These are phyloP conservation scores for Onygena corvina DNA, from an alignment of 2,329 filamentous ascomycete species.

Conservation along the genomic window DNA sequence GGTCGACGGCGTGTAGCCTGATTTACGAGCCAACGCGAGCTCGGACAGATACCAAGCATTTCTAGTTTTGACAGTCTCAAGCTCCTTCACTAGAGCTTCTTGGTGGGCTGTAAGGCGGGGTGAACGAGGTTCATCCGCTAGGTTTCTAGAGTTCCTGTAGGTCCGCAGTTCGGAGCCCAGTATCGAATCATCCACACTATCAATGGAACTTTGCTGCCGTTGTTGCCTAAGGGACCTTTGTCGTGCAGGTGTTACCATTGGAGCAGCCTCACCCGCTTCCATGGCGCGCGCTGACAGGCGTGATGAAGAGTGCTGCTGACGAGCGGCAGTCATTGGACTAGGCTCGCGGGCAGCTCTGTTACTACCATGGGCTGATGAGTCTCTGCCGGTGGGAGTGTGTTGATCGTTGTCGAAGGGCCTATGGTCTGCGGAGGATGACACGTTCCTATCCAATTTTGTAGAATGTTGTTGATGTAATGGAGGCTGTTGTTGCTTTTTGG, in stretches of 20 bases:
- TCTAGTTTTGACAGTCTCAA: slow-evolving; percentile 69
- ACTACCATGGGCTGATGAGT: slow-evolving; percentile 28
- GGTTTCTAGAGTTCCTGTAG: slow-evolving; percentile 31
- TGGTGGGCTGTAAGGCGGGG: slow-evolving; percentile 36
- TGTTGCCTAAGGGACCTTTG: slow-evolving; percentile 46
- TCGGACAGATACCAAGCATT: slow-evolving; percentile 98
- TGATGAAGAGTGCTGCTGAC: slow-evolving; percentile 41
- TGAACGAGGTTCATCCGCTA: slow-evolving; percentile 35
- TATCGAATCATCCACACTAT: slow-evolving; percentile 51
- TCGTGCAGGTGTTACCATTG: slow-evolving; percentile 33
- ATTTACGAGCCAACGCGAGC: slow-evolving; percentile 77
- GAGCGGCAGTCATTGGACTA: slow-evolving; percentile 42
- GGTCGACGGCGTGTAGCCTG: slow-evolving; percentile 59
- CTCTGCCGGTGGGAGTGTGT: slow-evolving; percentile 36
- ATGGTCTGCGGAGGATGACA: slow-evolving; percentile 35
- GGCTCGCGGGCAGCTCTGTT: slow-evolving; percentile 32
- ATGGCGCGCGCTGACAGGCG: slow-evolving; percentile 31
- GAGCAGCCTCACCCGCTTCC: slow-evolving; percentile 37
- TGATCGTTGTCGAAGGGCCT: slow-evolving; percentile 38
- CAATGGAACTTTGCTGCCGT: slow-evolving; percentile 53
- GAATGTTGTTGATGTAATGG: slow-evolving; percentile 36
- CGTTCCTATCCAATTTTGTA: slow-evolving; percentile 37
- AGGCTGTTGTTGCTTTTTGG: slow-evolving; percentile 10
- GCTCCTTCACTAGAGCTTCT: slow-evolving; percentile 65
- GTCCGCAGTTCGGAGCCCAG: slow-evolving; percentile 32